Conservation (phyloP, 176 grass and related monocot species). For the Avena eriantha region DNA sequence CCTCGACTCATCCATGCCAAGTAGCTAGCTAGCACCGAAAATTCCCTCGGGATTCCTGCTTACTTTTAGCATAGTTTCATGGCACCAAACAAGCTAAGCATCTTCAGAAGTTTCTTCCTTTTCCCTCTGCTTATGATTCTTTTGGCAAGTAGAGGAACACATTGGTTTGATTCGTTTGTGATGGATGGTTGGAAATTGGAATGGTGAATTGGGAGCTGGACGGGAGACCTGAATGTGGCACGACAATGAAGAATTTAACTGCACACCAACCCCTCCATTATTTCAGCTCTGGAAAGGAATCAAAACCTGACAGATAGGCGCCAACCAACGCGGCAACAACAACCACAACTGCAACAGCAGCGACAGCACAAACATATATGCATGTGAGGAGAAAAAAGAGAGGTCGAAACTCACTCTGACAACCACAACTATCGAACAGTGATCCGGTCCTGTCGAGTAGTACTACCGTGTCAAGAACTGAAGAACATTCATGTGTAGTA, state of each 20-base stretch:
- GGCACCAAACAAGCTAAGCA: slow-evolving; percentile 27
- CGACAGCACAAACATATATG: not conserved
- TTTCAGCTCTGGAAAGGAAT: slow-evolving; percentile 41
- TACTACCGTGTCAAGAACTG: not conserved
- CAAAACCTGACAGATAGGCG: slow-evolving; percentile 57
- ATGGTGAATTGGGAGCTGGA: not conserved
- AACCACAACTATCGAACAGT: slow-evolving; percentile 23
- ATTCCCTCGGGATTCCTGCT: not conserved
- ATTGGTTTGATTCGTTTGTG: not conserved
- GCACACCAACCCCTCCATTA: slow-evolving; percentile 33
- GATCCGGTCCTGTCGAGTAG: not conserved
- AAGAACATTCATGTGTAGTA: slow-evolving; percentile 1
- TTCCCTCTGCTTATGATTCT: not conserved
- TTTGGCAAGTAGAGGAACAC: not conserved
- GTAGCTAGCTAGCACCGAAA: not conserved
- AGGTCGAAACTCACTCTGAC: not conserved
- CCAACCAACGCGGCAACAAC: slow-evolving; percentile 39
- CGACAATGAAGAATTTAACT: slow-evolving; percentile 42
- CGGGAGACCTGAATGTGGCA: slow-evolving; percentile 14
- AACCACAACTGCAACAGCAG: not conserved
- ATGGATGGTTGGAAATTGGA: not conserved
- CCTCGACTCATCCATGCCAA: not conserved
- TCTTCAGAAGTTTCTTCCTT: not conserved
- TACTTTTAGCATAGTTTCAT: not conserved
- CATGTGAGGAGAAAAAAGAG: not conserved